Evolutionary conservation across 495 filamentous ascomycete genomes (phyloP), one percentile per base, ranked within the genome.

Genomic region (Aspergillus biplanus): DNA sequence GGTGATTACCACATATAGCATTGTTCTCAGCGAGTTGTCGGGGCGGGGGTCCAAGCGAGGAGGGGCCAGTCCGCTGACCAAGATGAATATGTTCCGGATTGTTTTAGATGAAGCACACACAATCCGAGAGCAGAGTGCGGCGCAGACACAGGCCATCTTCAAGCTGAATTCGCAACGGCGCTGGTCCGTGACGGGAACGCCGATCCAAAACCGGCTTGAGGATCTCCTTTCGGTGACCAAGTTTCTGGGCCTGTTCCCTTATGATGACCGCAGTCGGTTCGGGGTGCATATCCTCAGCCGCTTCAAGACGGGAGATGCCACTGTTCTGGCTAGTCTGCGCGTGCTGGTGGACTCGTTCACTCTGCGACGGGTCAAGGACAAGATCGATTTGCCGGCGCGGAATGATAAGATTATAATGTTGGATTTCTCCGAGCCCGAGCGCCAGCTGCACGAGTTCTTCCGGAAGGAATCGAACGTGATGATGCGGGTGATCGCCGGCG

Each of bases 31-130:
- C 53, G 95, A 98, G 67, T 84, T 90, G 27, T 82, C 78, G 37
- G 76, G 83, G 9, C 82, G 87, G 18, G 80, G 81, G 42, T 86
- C 86, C 56, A 89, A 85, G 66, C 73, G 78, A 15, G 52, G 50
- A 52, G 85, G 84, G 0, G 66, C 71, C 9, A 91, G 86, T 60
- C 90, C 93, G 0, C 75, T 98, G 42, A 85, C 86, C 37, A 78
- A 74, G 63, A 88, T 93, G 64, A 89, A 90, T 63, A 96, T 94
- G 90, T 98, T 98, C 71, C 89, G 95, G 7, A 92, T 99, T 58
- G 94, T 97, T 0, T 84, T 99, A 32, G 95, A 99, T 69, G 95
- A 99, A 75, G 95, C 93, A 13, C 95, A 99, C 76, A 89, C 88
- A 69, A 97, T 99, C 66, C 88, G 95, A 9, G 92, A 96, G 67